Evolutionary conservation across 371 early-diverging fungal species (phyloP).

Genomic region (Syncephalastrum racemosum): DNA sequence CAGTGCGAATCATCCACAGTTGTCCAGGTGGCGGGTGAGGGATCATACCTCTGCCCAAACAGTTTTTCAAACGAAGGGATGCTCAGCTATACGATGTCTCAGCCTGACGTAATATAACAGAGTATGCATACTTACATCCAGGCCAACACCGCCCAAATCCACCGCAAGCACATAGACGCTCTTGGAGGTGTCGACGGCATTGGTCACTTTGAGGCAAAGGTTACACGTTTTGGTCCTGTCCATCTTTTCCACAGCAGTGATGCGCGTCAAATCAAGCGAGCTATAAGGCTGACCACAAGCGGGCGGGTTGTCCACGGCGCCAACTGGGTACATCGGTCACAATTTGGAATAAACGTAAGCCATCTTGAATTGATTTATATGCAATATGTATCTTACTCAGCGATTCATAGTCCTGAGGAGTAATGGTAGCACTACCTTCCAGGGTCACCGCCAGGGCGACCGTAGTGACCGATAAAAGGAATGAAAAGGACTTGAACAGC

Average conservation of each 20-base stretch:
- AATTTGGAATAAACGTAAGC: constrained; percentile 2
- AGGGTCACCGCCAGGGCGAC: constrained; percentile 7
- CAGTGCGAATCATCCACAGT: constrained; percentile 23
- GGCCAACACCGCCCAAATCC: constrained; percentile 51
- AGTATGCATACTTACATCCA: constrained; percentile 36
- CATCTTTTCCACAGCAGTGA: constrained; percentile 55
- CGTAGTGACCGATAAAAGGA: not conserved
- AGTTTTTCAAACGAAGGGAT: constrained; percentile 28
- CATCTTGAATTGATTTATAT: not conserved
- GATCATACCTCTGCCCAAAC: constrained; percentile 25
- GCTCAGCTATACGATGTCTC: constrained; percentile 21
- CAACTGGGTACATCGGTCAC: constrained; percentile 13
- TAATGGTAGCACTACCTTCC: constrained; percentile 18
- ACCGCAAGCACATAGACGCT: constrained; percentile 54
- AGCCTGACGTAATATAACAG: not conserved
- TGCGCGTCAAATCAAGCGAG: constrained; percentile 47
- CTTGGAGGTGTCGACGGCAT: constrained; percentile 30
- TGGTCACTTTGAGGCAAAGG: constrained; percentile 49
- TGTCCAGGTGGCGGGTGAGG: constrained; percentile 26
- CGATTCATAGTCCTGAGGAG: constrained; percentile 26
- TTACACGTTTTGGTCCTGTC: constrained; percentile 42
- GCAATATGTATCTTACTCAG: constrained; percentile 20
- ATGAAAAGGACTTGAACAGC: not conserved
- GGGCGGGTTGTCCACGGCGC: constrained; percentile 36
- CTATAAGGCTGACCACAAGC: constrained; percentile 56